Conservation (phyloP, 2,329 filamentous ascomycete genomes). For the Cercospora sp. region DNA sequence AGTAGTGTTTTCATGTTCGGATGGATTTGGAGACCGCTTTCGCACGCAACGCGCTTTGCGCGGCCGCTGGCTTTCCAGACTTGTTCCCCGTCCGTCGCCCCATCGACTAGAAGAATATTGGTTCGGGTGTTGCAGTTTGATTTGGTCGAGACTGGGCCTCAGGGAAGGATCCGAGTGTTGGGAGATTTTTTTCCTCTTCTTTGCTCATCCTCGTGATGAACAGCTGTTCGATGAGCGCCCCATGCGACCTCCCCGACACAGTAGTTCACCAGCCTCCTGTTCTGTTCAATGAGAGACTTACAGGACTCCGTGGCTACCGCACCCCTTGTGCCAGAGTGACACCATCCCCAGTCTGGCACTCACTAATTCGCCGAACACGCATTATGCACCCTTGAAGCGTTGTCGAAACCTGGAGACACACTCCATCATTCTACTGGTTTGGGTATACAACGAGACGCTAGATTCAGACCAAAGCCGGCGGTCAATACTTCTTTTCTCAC, state of each 20-base stretch:
- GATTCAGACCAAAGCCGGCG: not conserved
- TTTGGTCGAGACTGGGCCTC: not conserved
- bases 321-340: not conserved
- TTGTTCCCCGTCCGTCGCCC: not conserved
- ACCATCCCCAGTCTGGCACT: not conserved
- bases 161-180: not conserved
- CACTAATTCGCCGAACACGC: not conserved
- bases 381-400: not conserved
- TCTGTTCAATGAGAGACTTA: not conserved
- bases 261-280: not conserved
- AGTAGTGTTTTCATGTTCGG: not conserved
- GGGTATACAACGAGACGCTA: not conserved
- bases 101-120: not conserved
- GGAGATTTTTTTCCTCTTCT: not conserved
- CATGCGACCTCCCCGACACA: not conserved
- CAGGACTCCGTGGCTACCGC: not conserved
- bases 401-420: slow-evolving; percentile 1
- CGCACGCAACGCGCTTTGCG: not conserved
- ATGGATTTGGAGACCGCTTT: not conserved
- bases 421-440: not conserved
- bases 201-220: not conserved
- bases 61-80: not conserved
- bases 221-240: not conserved
- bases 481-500: not conserved
- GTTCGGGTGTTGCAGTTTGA: not conserved